phyloP scores from a whole-genome alignment of 129 eudicot genomes.

The Flaveria robusta region DNA sequence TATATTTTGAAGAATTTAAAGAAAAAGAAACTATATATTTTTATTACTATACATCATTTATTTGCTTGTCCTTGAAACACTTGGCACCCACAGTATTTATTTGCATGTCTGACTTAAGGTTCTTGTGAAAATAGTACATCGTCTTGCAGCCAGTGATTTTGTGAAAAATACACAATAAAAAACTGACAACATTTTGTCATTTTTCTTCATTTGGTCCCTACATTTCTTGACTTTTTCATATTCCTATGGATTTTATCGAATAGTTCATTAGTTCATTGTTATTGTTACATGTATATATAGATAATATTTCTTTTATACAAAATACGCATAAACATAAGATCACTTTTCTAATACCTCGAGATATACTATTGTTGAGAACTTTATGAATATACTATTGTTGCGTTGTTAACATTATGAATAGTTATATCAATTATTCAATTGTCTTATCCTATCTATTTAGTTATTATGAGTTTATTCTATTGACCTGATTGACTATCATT shows the following conservation, averaged over 20 bases:
- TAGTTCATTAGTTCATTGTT: background rate
- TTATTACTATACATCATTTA: constrained; percentile 22
- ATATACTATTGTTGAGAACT: background rate
- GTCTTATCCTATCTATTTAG: too few relatives aligned
- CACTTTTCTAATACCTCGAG: background rate
- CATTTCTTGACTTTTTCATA: constrained; percentile 18
- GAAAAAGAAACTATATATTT: background rate
- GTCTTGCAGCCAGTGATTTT: constrained; percentile 15
- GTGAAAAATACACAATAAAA: background rate
- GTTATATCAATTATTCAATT: too few relatives aligned
- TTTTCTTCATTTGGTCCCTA: constrained; percentile 20
- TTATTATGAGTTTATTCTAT: too few relatives aligned
- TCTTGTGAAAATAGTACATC: constrained; percentile 25
- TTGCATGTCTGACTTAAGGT: constrained; percentile 34
- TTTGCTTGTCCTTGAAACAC: constrained; percentile 33
- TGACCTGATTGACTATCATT: too few relatives aligned
- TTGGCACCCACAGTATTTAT: constrained; percentile 45
- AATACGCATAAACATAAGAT: background rate
- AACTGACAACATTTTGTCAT: constrained; percentile 24
- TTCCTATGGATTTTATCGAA: background rate
- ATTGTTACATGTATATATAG: background rate
- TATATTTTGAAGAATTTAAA: background rate
- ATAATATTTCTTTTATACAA: background rate
- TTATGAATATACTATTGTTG: background rate
- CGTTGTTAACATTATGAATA: too few relatives aligned